A percentile compares a stretch with the other conserved stretches of the same genome.
These are phyloP conservation scores for Lyophyllum semitale DNA, from an alignment of 768 basidiomycete genomes.

Conservation along the genomic window DNA sequence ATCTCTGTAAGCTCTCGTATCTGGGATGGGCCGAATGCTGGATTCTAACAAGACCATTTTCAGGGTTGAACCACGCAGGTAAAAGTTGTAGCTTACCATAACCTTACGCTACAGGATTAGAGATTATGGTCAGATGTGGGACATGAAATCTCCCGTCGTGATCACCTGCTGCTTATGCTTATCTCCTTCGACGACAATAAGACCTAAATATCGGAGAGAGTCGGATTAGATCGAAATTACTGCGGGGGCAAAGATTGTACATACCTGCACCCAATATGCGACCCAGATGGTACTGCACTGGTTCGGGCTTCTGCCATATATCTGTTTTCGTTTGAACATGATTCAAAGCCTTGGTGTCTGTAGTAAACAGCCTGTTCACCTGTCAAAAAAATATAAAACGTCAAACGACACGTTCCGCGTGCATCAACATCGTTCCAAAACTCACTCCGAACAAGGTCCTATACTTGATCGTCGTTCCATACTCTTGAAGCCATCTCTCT, in stretches of 20 bases:
- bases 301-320: constrained; percentile 57
- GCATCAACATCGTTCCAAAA: constrained; percentile 47
- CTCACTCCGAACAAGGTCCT: constrained; percentile 44
- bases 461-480: constrained; percentile 16
- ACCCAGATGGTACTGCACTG: constrained; percentile 35
- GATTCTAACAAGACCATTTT: constrained; percentile 50
- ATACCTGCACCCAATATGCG: constrained; percentile 45
- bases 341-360: constrained; percentile 48
- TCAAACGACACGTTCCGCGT: neutral
- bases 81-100: constrained; percentile 33
- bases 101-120: constrained; percentile 35
- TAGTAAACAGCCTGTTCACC: constrained; percentile 11
- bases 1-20: constrained; percentile 58
- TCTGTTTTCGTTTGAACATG: constrained; percentile 62
- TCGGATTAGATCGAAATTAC: neutral
- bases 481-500: constrained; percentile 15
- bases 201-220: constrained; percentile 34
- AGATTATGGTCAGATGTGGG: neutral
- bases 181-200: constrained; percentile 52
- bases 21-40: constrained; percentile 64
- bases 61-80: neutral
- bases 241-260: no score
- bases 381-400: neutral
- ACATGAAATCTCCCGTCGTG: neutral
- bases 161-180: constrained; percentile 48